phyloP scores from a whole-genome alignment of 139 green algal genomes.

The Helicosporidium sp. region DNA sequence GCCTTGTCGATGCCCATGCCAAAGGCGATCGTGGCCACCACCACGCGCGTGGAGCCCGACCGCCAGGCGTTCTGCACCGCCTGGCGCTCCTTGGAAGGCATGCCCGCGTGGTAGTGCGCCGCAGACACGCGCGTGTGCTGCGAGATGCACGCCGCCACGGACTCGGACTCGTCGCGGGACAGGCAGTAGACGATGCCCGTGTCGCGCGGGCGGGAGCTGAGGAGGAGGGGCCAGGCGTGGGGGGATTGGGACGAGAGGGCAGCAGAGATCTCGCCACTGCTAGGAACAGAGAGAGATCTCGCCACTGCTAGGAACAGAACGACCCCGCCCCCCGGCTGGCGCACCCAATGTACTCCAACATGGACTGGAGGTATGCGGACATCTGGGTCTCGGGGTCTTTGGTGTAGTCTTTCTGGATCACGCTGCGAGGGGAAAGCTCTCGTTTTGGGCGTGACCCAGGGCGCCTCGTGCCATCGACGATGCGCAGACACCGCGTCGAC shows the following conservation, averaged over 20 bases:
- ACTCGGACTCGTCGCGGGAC: constrained; percentile 34
- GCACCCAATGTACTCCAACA: constrained; percentile 26
- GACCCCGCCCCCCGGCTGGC: no score
- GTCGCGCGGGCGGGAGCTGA: constrained; percentile 5
- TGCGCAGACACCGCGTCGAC: no score
- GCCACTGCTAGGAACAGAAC: no score
- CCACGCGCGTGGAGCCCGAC: constrained; percentile 17
- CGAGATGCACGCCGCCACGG: constrained; percentile 16
- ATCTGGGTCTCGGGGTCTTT: constrained; percentile 17
- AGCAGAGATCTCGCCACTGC: no score
- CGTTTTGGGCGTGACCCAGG: no score
- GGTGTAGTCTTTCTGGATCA: constrained; percentile 31
- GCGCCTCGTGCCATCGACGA: no score
- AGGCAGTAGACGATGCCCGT: constrained; percentile 83
- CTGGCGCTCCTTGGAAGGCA: constrained; percentile 52
- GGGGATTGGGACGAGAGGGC: no score
- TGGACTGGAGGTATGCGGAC: constrained; percentile 15
- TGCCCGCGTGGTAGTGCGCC: constrained; percentile 70
- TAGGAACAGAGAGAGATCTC: no score
- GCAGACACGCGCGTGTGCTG: constrained; percentile 7
- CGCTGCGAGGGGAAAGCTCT: no score
- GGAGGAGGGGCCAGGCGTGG: no score
- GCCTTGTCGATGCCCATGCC: constrained; percentile 69
- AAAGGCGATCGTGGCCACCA: constrained; percentile 47
- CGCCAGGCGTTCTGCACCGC: constrained; percentile 62